phyloP scores from a whole-genome alignment of 1,284 basidiomycete species.

The Gymnopus androsaceus region DNA sequence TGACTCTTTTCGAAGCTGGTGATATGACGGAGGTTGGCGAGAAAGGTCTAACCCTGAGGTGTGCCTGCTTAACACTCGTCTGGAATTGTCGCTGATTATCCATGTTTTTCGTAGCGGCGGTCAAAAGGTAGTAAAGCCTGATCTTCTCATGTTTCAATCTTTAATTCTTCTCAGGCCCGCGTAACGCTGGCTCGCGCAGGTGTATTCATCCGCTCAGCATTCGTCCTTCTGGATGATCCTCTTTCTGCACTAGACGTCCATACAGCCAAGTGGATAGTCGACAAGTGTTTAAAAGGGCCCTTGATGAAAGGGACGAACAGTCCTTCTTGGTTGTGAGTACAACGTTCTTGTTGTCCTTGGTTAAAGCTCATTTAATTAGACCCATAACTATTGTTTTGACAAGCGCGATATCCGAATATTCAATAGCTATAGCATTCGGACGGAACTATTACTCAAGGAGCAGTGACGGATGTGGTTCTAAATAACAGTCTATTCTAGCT shows the following conservation, averaged over 20 bases:
- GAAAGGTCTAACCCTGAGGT: constrained; percentile 47
- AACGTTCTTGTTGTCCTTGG: not conserved
- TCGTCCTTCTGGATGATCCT: constrained; percentile 66
- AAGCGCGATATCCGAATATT: constrained; percentile 58
- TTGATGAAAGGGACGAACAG: constrained; percentile 68
- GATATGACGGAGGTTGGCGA: constrained; percentile 73
- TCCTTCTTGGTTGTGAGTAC: constrained; percentile 63
- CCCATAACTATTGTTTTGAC: constrained; percentile 66
- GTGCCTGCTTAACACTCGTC: not conserved
- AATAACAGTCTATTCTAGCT: constrained; percentile 35
- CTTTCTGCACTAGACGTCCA: constrained; percentile 61
- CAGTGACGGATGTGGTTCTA: constrained; percentile 37
- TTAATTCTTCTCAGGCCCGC: constrained; percentile 40
- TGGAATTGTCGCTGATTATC: not conserved
- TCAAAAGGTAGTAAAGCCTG: constrained; percentile 47
- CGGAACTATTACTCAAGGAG: constrained; percentile 41
- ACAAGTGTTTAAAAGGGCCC: constrained; percentile 74
- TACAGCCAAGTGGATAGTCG: constrained; percentile 75
- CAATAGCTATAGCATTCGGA: constrained; percentile 61
- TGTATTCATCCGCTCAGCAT: constrained; percentile 68
- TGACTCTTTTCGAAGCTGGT: constrained; percentile 63
- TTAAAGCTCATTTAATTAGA: constrained; percentile 33
- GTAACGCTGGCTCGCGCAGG: constrained; percentile 72
- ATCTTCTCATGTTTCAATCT: not conserved
- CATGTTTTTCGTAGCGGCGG: constrained; percentile 50